phyloP scores from a whole-genome alignment of 106 monocot species.

The Dioscorea alata region DNA sequence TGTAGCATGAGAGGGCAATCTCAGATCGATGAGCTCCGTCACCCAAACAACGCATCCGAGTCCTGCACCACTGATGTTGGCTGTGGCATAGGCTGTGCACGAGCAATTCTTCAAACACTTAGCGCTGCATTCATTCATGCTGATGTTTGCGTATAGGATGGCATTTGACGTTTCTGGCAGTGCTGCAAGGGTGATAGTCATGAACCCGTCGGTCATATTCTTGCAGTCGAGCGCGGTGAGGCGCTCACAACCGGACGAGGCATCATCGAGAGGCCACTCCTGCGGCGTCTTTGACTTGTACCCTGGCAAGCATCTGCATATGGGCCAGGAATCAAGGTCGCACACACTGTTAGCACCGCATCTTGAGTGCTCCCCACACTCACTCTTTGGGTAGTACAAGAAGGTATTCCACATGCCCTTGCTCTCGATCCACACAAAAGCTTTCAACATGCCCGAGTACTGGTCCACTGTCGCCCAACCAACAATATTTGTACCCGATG shows the following conservation, averaged over 20 bases:
- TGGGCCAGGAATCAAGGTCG: neutral
- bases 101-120: constrained; percentile 11
- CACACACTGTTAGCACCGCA: constrained; percentile 31
- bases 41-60: constrained; percentile 15
- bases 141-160: constrained; percentile 3
- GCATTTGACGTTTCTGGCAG: constrained; percentile 22
- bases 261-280: constrained; percentile 5
- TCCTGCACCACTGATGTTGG: neutral
- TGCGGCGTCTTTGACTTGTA: constrained; percentile 8
- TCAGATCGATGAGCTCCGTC: constrained; percentile 4
- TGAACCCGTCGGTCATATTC: constrained; percentile 31
- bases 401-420: constrained; percentile 12
- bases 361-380: constrained; percentile 14
- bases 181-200: constrained; percentile 9
- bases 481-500: neutral
- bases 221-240: constrained; percentile 27
- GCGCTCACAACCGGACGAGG: constrained; percentile 12
- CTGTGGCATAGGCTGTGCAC: constrained; percentile 10
- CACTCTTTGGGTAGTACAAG: constrained; percentile 18
- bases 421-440: constrained; percentile 4
- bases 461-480: constrained; percentile 4
- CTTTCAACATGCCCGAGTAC: constrained; percentile 5
- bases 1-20: neutral
- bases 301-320: constrained; percentile 16
- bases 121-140: constrained; percentile 1